A percentile compares a stretch with the other conserved stretches of the same genome.
Evolutionary conservation across 495 filamentous ascomycete species (phyloP).

Genomic region (Mytilinidion resinicola): DNA sequence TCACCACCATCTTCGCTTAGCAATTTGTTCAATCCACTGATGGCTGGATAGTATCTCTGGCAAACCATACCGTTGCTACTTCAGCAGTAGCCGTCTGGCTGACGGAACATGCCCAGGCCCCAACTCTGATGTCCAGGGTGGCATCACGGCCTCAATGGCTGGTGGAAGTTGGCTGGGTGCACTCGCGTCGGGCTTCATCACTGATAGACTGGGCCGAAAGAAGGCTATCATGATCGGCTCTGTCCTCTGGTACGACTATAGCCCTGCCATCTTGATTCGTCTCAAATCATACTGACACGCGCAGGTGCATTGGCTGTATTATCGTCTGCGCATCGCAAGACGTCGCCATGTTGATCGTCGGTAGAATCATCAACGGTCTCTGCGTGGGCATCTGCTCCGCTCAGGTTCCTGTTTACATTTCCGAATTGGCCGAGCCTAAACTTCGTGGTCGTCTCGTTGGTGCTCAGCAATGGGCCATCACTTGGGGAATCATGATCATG

Average conservation of each 20-base stretch:
- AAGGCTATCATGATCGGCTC: constrained; percentile 56
- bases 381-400: constrained; percentile 70
- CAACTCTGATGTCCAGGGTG: constrained; percentile 28
- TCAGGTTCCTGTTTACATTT: constrained; percentile 71
- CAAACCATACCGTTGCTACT: constrained; percentile 31
- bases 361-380: constrained; percentile 69
- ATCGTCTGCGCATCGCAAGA: constrained; percentile 66
- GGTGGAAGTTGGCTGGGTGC: constrained; percentile 67
- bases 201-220: constrained; percentile 62
- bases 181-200: constrained; percentile 56
- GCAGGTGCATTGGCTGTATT: constrained; percentile 53
- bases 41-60: not conserved
- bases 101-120: constrained; percentile 27
- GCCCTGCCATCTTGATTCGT: not conserved
- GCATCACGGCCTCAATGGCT: constrained; percentile 55
- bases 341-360: constrained; percentile 66
- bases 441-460: constrained; percentile 67
- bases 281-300: not conserved
- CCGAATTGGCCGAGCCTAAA: constrained; percentile 60
- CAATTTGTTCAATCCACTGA: not conserved
- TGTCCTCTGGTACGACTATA: constrained; percentile 45
- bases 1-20: not conserved
- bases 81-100: constrained; percentile 20
- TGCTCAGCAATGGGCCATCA: constrained; percentile 73
- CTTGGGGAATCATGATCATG: constrained; percentile 61